Percentiles rank a stretch among this genome's conserved stretches.
Evolutionary conservation across 1,139 yeast species (phyloP).

Genomic region (Suhomyces wounanorum): DNA sequence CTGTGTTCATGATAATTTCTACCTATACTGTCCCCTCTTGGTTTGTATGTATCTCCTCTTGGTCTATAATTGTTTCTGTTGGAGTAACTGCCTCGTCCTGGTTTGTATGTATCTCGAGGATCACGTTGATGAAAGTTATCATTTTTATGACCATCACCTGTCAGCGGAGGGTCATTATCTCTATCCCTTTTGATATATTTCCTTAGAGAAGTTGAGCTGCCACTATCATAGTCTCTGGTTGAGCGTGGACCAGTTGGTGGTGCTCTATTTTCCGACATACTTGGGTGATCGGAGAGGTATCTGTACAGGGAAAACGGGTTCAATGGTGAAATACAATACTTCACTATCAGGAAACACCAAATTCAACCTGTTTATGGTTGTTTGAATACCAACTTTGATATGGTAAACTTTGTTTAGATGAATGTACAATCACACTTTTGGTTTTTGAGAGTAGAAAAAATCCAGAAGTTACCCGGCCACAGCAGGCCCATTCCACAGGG

Average conservation of each 20-base stretch:
- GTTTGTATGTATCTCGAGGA: slow-evolving; percentile 12
- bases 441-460: slow-evolving; percentile 1
- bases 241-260: slow-evolving; percentile 43
- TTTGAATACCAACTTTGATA: neutral
- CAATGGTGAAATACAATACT: neutral
- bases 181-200: slow-evolving; percentile 1
- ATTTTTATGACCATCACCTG: slow-evolving; percentile 3
- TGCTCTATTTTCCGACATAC: slow-evolving; percentile 48
- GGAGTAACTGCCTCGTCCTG: slow-evolving; percentile 13
- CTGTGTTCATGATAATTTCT: slow-evolving; percentile 10
- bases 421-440: neutral
- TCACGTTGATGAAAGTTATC: slow-evolving; percentile 7
- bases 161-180: slow-evolving; percentile 6
- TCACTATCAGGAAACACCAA: neutral
- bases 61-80: slow-evolving; percentile 17
- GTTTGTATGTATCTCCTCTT: slow-evolving; percentile 16
- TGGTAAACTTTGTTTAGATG: neutral
- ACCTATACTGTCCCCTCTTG: slow-evolving; percentile 7
- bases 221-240: slow-evolving; percentile 22
- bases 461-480: slow-evolving; percentile 2
- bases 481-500: neutral
- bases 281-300: neutral
- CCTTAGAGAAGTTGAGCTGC: slow-evolving; percentile 2
- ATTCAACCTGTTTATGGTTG: neutral
- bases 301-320: neutral